These are phyloP conservation scores for Talinum fruticosum DNA, from an alignment of 148 eudicot genomes.

Conservation along the genomic window DNA sequence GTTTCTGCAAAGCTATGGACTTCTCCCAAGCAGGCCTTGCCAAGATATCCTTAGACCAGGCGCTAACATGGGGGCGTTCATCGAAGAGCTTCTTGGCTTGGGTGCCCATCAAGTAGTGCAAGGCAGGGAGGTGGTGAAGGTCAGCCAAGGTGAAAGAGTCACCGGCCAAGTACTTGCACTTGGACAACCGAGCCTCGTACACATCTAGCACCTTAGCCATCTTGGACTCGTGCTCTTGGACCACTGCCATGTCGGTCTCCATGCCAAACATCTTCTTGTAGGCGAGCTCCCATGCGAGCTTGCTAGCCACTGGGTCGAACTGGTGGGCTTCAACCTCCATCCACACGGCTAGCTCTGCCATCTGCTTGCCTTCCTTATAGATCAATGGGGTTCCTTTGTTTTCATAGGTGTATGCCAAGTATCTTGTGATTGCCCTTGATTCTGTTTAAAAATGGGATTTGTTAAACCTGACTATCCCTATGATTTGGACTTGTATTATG, in stretches of 20 bases:
- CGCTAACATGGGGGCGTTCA: constrained; percentile 43
- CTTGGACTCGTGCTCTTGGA: constrained; percentile 40
- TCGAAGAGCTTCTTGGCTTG: constrained; percentile 36
- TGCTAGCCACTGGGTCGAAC: constrained; percentile 43
- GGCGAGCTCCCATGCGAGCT: constrained; percentile 42
- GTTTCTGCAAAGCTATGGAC: constrained; percentile 29
- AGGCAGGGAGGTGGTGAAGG: constrained; percentile 58
- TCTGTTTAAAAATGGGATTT: constrained; percentile 33
- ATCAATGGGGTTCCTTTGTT: constrained; percentile 47
- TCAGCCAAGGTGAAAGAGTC: constrained; percentile 56
- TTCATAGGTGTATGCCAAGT: constrained; percentile 43
- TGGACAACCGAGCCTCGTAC: constrained; percentile 53
- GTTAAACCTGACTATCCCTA: background rate
- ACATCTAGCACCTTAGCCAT: constrained; percentile 54
- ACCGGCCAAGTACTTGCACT: constrained; percentile 65
- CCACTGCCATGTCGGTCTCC: constrained; percentile 33
- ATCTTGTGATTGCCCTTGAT: constrained; percentile 66
- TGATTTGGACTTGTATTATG: background rate
- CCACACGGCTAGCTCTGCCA: constrained; percentile 50
- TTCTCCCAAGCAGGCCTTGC: constrained; percentile 72
- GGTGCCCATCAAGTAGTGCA: constrained; percentile 38
- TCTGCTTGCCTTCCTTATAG: constrained; percentile 33
- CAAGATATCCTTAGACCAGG: constrained; percentile 56
- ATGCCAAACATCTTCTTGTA: constrained; percentile 35
- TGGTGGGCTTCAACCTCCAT: constrained; percentile 65